Evolutionary conservation across 441 rosid species (phyloP).

Genomic region (Breynia disticha): DNA sequence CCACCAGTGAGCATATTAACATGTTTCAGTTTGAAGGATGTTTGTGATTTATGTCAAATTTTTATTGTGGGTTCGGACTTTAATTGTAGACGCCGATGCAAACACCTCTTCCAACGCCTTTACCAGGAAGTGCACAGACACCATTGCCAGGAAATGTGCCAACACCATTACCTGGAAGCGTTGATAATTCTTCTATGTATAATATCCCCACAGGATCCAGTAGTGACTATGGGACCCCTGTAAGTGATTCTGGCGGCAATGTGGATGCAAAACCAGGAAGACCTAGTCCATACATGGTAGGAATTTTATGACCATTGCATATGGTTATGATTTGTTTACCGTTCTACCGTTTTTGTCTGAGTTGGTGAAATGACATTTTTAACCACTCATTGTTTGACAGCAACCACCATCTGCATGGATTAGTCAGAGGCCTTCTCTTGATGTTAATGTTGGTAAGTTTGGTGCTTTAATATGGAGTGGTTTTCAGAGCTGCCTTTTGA

Average conservation of each 20-base stretch:
- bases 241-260: constrained; percentile 46
- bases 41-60: not conserved
- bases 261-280: constrained; percentile 59
- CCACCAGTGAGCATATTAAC: constrained; percentile 62
- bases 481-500: not conserved
- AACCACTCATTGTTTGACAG: constrained; percentile 27
- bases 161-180: constrained; percentile 42
- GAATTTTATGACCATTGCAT: not conserved
- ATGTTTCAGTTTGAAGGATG: not conserved
- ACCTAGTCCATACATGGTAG: constrained; percentile 79
- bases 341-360: constrained; percentile 5
- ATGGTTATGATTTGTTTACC: no score
- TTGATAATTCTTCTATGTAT: constrained; percentile 68
- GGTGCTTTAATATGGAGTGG: not conserved
- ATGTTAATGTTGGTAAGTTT: constrained; percentile 95
- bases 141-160: constrained; percentile 54
- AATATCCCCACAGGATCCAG: constrained; percentile 85
- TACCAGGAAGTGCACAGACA: constrained; percentile 51
- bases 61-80: constrained; percentile 1
- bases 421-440: constrained; percentile 67
- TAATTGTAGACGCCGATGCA: constrained; percentile 75
- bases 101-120: constrained; percentile 78
- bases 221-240: constrained; percentile 74
- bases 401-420: constrained; percentile 90
- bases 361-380: constrained; percentile 7